Percentiles rank a stretch among this genome's conserved stretches.
Conservation (phyloP, 352 stramenopile genomes). For the Pilasporangium apinafurcum region DNA sequence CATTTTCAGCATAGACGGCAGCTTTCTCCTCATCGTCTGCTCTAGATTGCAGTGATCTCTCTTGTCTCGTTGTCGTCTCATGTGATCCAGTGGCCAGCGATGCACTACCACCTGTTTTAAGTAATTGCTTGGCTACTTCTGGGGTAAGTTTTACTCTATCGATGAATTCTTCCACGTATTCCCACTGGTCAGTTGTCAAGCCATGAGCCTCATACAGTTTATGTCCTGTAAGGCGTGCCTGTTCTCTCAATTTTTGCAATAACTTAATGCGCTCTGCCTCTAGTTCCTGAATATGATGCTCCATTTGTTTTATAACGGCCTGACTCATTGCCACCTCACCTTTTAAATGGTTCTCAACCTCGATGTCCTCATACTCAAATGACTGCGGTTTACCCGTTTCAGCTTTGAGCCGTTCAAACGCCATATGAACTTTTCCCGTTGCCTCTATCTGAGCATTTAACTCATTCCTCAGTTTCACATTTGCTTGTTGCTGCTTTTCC, state of each 20-base stretch:
- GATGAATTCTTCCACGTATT: slow-evolving; percentile 61
- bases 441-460: slow-evolving; percentile 61
- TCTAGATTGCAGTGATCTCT: not conserved
- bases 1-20: slow-evolving; percentile 18
- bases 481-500: slow-evolving; percentile 48
- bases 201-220: slow-evolving; percentile 55
- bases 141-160: slow-evolving; percentile 50
- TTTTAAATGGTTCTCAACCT: slow-evolving; percentile 40
- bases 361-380: slow-evolving; percentile 62
- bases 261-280: slow-evolving; percentile 54
- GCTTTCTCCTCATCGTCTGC: slow-evolving; percentile 14
- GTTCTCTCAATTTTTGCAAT: slow-evolving; percentile 48
- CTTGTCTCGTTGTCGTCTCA: too few relatives aligned
- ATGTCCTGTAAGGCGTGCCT: slow-evolving; percentile 33
- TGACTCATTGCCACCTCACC: slow-evolving; percentile 49
- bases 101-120: slow-evolving; percentile 10
- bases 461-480: slow-evolving; percentile 46
- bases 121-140: slow-evolving; percentile 37
- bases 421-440: slow-evolving; percentile 37
- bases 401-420: slow-evolving; percentile 54
- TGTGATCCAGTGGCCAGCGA: too few relatives aligned
- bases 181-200: slow-evolving; percentile 48
- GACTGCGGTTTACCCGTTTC: slow-evolving; percentile 33
- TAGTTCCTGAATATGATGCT: slow-evolving; percentile 55
- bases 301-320: slow-evolving; percentile 49